phyloP scores from a whole-genome alignment of 176 grass and related monocot species.

The Areca catechu region DNA sequence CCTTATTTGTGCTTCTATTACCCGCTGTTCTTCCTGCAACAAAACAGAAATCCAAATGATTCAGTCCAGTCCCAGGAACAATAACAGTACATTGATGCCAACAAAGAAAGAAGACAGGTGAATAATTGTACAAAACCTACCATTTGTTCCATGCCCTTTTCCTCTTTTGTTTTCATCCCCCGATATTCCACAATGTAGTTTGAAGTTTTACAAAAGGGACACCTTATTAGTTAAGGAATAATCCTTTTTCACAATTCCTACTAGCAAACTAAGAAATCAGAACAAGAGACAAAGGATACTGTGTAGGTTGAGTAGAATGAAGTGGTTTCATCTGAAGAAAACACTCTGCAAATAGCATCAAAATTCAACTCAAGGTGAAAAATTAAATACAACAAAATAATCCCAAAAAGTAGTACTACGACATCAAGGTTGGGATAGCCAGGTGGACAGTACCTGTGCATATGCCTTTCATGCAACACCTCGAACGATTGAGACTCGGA shows the following conservation, averaged over 20 bases:
- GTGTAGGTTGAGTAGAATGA: slow-evolving; percentile 42
- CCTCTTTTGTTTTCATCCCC: slow-evolving; percentile 71
- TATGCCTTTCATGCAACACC: slow-evolving; percentile 90
- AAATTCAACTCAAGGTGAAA: slow-evolving; percentile 1
- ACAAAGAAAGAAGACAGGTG: background rate
- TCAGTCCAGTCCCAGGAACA: slow-evolving; percentile 2
- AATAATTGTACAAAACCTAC: slow-evolving; percentile 32
- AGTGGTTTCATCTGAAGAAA: slow-evolving; percentile 92
- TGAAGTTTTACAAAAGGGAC: slow-evolving; percentile 81
- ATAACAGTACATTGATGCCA: background rate
- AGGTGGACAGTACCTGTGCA: slow-evolving; percentile 60
- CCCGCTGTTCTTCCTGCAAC: slow-evolving; percentile 85
- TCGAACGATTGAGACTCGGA: slow-evolving; percentile 75
- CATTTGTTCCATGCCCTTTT: slow-evolving; percentile 81
- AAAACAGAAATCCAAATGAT: background rate
- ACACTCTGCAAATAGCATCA: slow-evolving; percentile 49
- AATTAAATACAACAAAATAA: slow-evolving; percentile 2
- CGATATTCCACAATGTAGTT: slow-evolving; percentile 85
- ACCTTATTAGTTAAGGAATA: slow-evolving; percentile 52
- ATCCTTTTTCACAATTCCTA: slow-evolving; percentile 10
- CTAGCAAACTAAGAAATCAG: background rate
- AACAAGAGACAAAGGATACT: slow-evolving; percentile 51
- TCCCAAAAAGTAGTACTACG: background rate
- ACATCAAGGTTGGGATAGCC: background rate
- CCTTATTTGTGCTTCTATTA: slow-evolving; percentile 92